These are phyloP conservation scores for Pseudogymnoascus verrucosus DNA, from an alignment of 2,329 filamentous ascomycete species.

Conservation along the genomic window DNA sequence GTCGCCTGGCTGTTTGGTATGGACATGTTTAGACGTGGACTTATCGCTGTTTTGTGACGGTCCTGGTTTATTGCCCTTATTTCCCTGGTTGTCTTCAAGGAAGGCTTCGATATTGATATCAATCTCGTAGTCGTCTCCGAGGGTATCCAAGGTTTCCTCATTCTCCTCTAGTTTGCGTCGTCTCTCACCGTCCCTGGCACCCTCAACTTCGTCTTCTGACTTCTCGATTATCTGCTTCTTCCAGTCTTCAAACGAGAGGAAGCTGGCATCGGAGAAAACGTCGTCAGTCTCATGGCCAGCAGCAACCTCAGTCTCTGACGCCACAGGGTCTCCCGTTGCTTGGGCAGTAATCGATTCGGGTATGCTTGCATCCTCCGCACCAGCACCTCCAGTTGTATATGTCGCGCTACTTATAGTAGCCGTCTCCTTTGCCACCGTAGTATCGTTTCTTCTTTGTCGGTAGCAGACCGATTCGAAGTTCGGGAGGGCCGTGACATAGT, in stretches of 20 bases:
- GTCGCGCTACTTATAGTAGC: constrained; percentile 12
- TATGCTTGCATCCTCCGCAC: constrained; percentile 9
- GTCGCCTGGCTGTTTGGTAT: constrained; percentile 6
- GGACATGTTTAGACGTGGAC: constrained; percentile 12
- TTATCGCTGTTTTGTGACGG: constrained; percentile 19
- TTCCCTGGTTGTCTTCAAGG: constrained; percentile 30
- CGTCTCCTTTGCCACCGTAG: constrained; percentile 9
- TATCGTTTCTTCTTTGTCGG: constrained; percentile 11
- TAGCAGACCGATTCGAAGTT: constrained; percentile 48
- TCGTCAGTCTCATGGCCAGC: constrained; percentile 41
- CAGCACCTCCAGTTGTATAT: constrained; percentile 8
- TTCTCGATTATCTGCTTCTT: constrained; percentile 87
- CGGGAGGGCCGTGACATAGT: constrained; percentile 80
- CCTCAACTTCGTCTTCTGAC: constrained; percentile 56
- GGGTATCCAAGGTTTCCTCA: constrained; percentile 63
- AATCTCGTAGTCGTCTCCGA: constrained; percentile 87
- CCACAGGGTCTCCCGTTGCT: constrained; percentile 6
- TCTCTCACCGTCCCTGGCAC: constrained; percentile 39
- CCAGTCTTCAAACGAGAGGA: constrained; percentile 98
- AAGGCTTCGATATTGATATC: constrained; percentile 63
- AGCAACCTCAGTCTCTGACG: neutral
- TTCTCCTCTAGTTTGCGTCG: constrained; percentile 45
- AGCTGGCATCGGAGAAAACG: constrained; percentile 68
- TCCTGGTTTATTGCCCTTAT: constrained; percentile 11
- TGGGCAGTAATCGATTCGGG: constrained; percentile 11